Percentiles rank a stretch among this genome's conserved stretches.
Evolutionary conservation across 768 basidiomycete genomes (phyloP).

Genomic region (Phlegmacium glaucopus): DNA sequence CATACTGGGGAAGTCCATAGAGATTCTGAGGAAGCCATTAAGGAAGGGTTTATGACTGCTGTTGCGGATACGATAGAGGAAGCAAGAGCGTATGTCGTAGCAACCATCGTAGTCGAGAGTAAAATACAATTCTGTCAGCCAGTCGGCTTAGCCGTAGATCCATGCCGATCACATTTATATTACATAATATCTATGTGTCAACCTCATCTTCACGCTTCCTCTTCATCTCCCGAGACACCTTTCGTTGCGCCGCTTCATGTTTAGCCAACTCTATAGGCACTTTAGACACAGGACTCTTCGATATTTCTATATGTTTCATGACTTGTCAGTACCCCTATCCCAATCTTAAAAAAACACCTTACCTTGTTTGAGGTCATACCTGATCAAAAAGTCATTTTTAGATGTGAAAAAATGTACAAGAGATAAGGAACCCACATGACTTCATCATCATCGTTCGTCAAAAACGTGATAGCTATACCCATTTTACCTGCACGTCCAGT

Average conservation of each 20-base stretch:
- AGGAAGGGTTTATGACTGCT: too few relatives aligned
- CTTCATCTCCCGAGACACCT: slow-evolving; percentile 93
- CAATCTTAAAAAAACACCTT: slow-evolving; percentile 19
- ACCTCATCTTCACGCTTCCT: slow-evolving; percentile 85
- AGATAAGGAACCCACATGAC: slow-evolving; percentile 75
- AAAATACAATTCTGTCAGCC: too few relatives aligned
- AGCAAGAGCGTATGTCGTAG: too few relatives aligned
- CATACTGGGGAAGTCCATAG: too few relatives aligned
- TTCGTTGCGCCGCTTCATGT: slow-evolving; percentile 90
- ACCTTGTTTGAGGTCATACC: slow-evolving; percentile 96
- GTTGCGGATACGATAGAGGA: too few relatives aligned
- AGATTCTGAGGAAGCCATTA: too few relatives aligned
- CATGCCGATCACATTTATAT: too few relatives aligned
- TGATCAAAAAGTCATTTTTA: slow-evolving; percentile 29
- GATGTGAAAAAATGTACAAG: background rate
- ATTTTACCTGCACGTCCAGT: slow-evolving; percentile 98
- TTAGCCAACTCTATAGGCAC: slow-evolving; percentile 84
- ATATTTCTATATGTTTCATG: slow-evolving; percentile 64
- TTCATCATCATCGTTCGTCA: slow-evolving; percentile 94
- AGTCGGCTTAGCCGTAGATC: too few relatives aligned
- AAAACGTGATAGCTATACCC: slow-evolving; percentile 92
- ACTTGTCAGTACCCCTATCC: background rate
- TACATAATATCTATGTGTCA: slow-evolving; percentile 30
- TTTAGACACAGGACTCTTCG: slow-evolving; percentile 91
- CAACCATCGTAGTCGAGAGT: too few relatives aligned